Evolutionary conservation across 768 basidiomycete species (phyloP).

Genomic region (Boletellus ananas): DNA sequence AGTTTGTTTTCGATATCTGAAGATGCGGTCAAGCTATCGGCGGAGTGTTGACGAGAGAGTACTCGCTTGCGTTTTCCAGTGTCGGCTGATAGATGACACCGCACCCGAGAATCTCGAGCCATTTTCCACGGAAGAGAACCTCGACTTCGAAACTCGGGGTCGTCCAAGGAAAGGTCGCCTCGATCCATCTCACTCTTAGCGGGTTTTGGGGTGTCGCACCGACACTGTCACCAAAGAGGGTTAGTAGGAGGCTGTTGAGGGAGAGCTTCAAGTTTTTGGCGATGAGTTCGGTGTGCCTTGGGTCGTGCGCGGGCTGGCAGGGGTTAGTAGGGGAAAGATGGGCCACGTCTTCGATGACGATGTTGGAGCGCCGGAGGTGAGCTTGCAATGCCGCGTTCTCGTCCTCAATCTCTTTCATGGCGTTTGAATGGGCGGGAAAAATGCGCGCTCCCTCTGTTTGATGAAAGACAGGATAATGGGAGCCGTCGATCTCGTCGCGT

Average conservation of each 20-base stretch:
- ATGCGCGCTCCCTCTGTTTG: constrained; percentile 95
- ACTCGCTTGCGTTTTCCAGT: constrained; percentile 79
- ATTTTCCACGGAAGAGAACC: constrained; percentile 92
- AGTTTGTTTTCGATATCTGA: constrained; percentile 77
- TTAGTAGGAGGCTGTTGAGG: constrained; percentile 80
- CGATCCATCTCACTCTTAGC: constrained; percentile 91
- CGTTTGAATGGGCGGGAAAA: constrained; percentile 55
- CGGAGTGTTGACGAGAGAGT: not conserved
- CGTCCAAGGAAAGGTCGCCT: constrained; percentile 97
- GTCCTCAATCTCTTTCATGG: constrained; percentile 60
- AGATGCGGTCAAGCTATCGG: constrained; percentile 8
- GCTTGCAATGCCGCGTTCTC: constrained; percentile 64
- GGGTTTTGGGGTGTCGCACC: constrained; percentile 59
- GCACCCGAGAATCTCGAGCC: constrained; percentile 94
- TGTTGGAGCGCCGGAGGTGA: constrained; percentile 65
- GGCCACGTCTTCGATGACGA: constrained; percentile 84
- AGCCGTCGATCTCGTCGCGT: constrained; percentile 95
- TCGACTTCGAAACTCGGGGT: constrained; percentile 98
- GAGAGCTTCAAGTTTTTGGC: constrained; percentile 86
- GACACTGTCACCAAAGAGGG: constrained; percentile 66
- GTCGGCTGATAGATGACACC: constrained; percentile 91
- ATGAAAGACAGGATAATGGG: constrained; percentile 97
- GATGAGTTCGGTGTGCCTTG: constrained; percentile 65
- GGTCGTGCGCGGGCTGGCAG: constrained; percentile 74
- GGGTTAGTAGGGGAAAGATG: constrained; percentile 74